These are phyloP conservation scores for Daldinia eschscholtzii DNA, from an alignment of 2,329 filamentous ascomycete species.

Conservation along the genomic window DNA sequence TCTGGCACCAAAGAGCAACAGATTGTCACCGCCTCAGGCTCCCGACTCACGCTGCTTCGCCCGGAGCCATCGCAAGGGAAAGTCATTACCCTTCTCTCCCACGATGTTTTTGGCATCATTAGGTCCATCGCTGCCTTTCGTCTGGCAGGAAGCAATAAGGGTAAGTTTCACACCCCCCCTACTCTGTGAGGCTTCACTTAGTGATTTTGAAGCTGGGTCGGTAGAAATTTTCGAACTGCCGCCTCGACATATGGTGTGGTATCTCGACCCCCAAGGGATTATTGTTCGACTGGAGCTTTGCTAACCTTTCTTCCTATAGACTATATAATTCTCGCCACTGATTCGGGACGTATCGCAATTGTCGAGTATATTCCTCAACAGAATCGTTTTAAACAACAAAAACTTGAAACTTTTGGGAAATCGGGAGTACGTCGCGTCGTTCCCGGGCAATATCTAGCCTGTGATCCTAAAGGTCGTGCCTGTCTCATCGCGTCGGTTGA, in stretches of 20 bases:
- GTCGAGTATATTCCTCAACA: conserved; percentile 89
- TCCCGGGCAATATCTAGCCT: conserved; percentile 94
- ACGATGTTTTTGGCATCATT: conserved; percentile 97
- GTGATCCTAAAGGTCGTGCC: conserved; percentile 94
- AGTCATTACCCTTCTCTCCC: conserved; percentile 85
- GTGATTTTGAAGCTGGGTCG: conserved; percentile 76
- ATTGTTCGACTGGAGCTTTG: conserved; percentile 30
- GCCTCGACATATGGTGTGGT: conserved; percentile 48
- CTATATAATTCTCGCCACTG: conserved; percentile 93
- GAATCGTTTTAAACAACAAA: conserved; percentile 89
- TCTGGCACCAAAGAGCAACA: conserved; percentile 97
- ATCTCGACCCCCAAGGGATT: conserved; percentile 37
- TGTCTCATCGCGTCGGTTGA: conserved; percentile 94
- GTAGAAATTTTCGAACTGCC: conserved; percentile 56
- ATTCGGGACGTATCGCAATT: conserved; percentile 94
- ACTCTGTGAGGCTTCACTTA: conserved; percentile 70
- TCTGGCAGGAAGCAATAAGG: conserved; percentile 93
- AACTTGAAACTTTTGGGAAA: conserved; percentile 98
- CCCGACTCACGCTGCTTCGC: conserved; percentile 86
- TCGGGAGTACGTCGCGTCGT: conserved; percentile 93
- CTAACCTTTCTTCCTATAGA: conserved; percentile 68
- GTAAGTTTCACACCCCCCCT: conserved; percentile 70
- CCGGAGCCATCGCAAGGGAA: conserved; percentile 89
- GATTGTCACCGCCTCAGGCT: conserved; percentile 93
- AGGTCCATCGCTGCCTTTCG: conserved; percentile 89